Evolutionary conservation across 2,329 filamentous ascomycete genomes (phyloP).

Genomic region (Bimuria novae-zelandiae): DNA sequence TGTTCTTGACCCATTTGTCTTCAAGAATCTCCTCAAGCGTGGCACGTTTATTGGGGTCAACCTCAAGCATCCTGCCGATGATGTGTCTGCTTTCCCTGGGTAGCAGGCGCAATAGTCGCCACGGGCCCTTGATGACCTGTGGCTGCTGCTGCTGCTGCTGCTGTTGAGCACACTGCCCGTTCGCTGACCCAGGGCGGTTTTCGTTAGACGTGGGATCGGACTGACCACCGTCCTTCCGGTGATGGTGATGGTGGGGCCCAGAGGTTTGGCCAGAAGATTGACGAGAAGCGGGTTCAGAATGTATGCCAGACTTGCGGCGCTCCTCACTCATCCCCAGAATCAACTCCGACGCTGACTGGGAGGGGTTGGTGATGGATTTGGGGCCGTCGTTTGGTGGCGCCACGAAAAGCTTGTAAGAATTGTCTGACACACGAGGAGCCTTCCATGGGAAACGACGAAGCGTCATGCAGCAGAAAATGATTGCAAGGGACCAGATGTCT

Average conservation of each 20-base stretch:
- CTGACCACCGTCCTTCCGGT: slow-evolving; percentile 29
- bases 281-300: slow-evolving; percentile 50
- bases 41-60: slow-evolving; percentile 81
- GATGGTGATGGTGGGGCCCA: slow-evolving; percentile 36
- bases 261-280: slow-evolving; percentile 33
- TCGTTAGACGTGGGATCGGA: slow-evolving; percentile 24
- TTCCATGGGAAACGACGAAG: slow-evolving; percentile 96
- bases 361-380: slow-evolving; percentile 35
- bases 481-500: slow-evolving; percentile 97
- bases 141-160: slow-evolving; percentile 64
- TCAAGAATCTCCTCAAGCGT: slow-evolving; percentile 83
- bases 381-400: slow-evolving; percentile 69
- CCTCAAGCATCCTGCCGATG: slow-evolving; percentile 87
- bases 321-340: slow-evolving; percentile 47
- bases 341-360: slow-evolving; percentile 39
- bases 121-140: slow-evolving; percentile 82
- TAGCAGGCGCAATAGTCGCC: slow-evolving; percentile 83
- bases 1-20: slow-evolving; percentile 88
- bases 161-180: slow-evolving; percentile 43
- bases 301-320: slow-evolving; percentile 28
- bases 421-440: slow-evolving; percentile 86
- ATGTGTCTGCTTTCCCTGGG: slow-evolving; percentile 90
- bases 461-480: slow-evolving; percentile 99
- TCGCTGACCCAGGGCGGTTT: slow-evolving; percentile 14
- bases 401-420: slow-evolving; percentile 92